Evolutionary conservation across 495 filamentous ascomycete species (phyloP), one percentile per base, ranked within the genome.

Genomic region (Podospora bellae-mahoneyi): DNA sequence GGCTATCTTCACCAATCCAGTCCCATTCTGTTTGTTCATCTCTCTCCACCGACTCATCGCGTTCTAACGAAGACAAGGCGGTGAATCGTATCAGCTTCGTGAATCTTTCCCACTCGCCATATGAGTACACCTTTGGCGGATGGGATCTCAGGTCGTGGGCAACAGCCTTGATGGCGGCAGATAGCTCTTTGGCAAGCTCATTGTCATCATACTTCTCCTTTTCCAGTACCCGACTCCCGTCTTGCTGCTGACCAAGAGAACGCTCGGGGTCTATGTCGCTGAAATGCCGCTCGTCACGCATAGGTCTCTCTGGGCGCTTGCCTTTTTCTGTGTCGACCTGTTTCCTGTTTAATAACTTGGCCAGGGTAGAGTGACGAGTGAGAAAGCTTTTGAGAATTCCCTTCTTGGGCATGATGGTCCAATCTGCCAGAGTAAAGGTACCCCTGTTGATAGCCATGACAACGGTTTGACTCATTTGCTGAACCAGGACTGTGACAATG

Each of bases 401-500:
- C 44, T 67, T 73, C 53, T 75, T 76, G 0, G 91, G 91, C 63
- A 93, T 77, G 53, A 93, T 82, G 5, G 91, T 93, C 71, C 88
- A 80, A 66, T 88, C 84, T 0, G 89, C 90, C 5, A 92, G 30
- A 72, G 82, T 90, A 54, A 88, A 80, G 0, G 89, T 91, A 0
- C 87, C 73, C 44, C 90, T 85, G 66, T 84, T 85, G 66, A 92
- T 82, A 10, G 78, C 81, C 28, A 84, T 82, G 66, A 93, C 83
- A 57, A 93, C 84, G 0, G 87, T 91, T 66, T 86, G 83, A 20
- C 86, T 84, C 83, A 94, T 89, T 67, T 89, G 87, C 55, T 85
- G 87, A 62, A 94, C 88, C 16, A 94, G 83, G 54, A 92, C 87
- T 0, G 91, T 94, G 72, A 93, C 84, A 18, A 88, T 85, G 1